Conservation (phyloP, 148 eudicot genomes). For the Beta vulgaris region DNA sequence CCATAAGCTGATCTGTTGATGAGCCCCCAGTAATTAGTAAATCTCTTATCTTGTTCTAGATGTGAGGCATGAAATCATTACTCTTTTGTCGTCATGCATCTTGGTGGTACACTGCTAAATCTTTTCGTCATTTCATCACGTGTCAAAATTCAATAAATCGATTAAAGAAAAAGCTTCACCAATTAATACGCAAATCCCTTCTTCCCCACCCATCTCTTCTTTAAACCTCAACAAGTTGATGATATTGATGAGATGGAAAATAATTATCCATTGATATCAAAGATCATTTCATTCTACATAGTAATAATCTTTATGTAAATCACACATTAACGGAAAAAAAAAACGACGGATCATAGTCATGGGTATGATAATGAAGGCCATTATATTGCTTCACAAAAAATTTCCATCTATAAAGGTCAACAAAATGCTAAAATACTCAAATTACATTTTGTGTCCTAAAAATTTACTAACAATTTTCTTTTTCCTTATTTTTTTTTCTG, state of each 20-base stretch:
- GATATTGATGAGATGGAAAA: no score
- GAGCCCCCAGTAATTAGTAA: no score
- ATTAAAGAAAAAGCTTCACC: background rate
- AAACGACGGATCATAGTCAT: background rate
- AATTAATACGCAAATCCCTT: background rate
- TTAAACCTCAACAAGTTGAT: background rate
- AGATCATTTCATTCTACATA: no score
- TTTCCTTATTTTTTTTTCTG: background rate
- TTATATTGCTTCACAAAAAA: conserved; percentile 15
- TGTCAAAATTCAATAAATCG: background rate
- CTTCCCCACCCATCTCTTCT: background rate
- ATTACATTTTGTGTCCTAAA: background rate
- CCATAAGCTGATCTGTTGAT: no score
- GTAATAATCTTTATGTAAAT: no score
- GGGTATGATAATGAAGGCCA: conserved; percentile 8
- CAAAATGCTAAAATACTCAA: background rate
- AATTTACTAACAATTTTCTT: background rate
- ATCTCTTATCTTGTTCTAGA: background rate
- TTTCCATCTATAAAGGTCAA: background rate
- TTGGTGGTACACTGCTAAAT: background rate
- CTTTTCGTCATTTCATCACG: conserved; percentile 14
- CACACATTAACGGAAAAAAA: background rate
- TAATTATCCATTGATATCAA: no score
- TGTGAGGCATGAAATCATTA: background rate
- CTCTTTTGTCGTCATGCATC: background rate